A percentile compares a stretch with the other conserved stretches of the same genome.
Conservation (phyloP, 2,329 filamentous ascomycete genomes). For the Aureobasidium lini region DNA sequence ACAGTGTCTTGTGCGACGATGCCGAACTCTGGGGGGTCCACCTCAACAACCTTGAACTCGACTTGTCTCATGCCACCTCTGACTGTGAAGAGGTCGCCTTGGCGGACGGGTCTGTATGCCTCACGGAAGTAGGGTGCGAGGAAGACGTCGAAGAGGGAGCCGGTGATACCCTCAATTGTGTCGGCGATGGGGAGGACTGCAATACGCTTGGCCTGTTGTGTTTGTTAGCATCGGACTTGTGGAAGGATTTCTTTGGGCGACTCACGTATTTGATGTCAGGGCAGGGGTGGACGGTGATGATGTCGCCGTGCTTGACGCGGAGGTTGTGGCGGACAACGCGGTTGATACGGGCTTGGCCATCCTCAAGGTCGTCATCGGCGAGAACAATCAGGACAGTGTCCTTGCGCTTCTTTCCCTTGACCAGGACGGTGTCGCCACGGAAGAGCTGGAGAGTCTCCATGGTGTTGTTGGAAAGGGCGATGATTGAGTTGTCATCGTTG, state of each 20-base stretch:
- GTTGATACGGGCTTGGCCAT: conserved; percentile 95
- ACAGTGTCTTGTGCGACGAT: conserved; percentile 98
- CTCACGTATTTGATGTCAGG: conserved; percentile 99
- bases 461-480: conserved; percentile 94
- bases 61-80: conserved; percentile 98
- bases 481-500: conserved; percentile 99
- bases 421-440: conserved; percentile 94
- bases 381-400: conserved; percentile 97
- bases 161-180: conserved; percentile 94
- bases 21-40: conserved; percentile 95
- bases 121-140: conserved; percentile 99
- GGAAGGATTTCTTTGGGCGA: conserved; percentile 22
- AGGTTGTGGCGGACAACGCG: conserved; percentile 97
- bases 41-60: conserved; percentile 98
- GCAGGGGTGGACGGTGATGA: conserved; percentile 94
- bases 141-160: conserved; percentile 97
- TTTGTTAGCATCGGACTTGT: background rate
- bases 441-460: conserved; percentile 98
- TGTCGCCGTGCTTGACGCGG: conserved; percentile 95
- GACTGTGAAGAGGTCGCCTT: conserved; percentile 96
- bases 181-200: conserved; percentile 97
- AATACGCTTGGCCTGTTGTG: conserved; percentile 83
- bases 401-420: conserved; percentile 99
- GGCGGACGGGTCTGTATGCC: conserved; percentile 92
- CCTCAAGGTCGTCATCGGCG: conserved; percentile 94